phyloP scores from a whole-genome alignment of 108 stramenopile species.

The Hondaea fermentalgiana region DNA sequence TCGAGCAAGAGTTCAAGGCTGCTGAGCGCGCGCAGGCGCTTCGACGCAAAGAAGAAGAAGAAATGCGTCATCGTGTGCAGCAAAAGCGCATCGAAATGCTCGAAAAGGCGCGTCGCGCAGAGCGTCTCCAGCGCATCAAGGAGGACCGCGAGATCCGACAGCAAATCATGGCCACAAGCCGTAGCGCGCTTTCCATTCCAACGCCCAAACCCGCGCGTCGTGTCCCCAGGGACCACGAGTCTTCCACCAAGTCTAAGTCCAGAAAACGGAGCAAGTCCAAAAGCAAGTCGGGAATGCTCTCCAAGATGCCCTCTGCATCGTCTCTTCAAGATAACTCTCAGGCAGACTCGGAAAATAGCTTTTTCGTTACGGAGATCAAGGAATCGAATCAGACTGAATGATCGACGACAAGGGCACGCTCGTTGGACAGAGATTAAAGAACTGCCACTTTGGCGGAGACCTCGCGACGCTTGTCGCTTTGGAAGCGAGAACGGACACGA shows the following conservation, averaged over 20 bases:
- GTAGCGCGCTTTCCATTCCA: background rate
- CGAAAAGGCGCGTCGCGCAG: background rate
- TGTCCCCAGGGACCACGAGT: no score
- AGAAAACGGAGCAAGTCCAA: background rate
- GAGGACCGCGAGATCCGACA: conserved; percentile 26
- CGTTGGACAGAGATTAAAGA: no score
- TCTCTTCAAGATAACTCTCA: background rate
- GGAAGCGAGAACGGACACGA: background rate
- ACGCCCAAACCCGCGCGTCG: background rate
- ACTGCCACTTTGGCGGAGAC: no score
- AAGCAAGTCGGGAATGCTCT: background rate
- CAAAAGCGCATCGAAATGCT: conserved; percentile 26
- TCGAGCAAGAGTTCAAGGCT: conserved; percentile 57
- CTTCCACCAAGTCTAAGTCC: background rate
- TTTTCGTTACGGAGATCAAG: conserved; percentile 1
- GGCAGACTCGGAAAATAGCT: background rate
- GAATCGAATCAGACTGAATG: background rate
- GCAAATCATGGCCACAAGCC: conserved; percentile 5
- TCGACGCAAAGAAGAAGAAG: conserved; percentile 45
- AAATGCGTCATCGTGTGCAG: conserved; percentile 29
- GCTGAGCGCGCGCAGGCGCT: conserved; percentile 41
- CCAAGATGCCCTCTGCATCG: background rate
- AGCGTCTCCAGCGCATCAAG: conserved; percentile 18
- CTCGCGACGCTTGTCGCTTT: background rate
- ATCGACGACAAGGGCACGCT: background rate